A percentile compares a stretch with the other conserved stretches of the same genome.
Evolutionary conservation across 169 alveolate species (phyloP).

Genomic region (Blepharisma undulans): DNA sequence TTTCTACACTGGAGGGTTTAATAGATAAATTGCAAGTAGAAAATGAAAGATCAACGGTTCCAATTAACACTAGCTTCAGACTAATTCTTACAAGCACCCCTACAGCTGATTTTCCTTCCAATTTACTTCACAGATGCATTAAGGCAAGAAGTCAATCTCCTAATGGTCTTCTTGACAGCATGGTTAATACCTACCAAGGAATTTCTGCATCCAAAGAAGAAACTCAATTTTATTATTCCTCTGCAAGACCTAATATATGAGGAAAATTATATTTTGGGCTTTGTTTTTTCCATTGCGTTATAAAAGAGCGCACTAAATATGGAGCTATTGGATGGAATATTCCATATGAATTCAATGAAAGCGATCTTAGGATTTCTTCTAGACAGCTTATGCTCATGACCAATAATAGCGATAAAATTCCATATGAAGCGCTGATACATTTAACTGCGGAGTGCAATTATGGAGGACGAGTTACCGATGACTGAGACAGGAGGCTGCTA

Average conservation of each 20-base stretch:
- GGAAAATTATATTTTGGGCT: conserved; percentile 85
- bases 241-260: conserved; percentile 73
- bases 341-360: conserved; percentile 86
- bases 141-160: conserved; percentile 88
- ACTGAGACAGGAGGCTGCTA: conserved; percentile 85
- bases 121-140: conserved; percentile 75
- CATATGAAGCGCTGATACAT: conserved; percentile 84
- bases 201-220: conserved; percentile 56
- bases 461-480: conserved; percentile 92
- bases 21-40: conserved; percentile 3
- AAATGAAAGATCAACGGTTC: conserved; percentile 36
- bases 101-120: conserved; percentile 79
- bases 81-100: conserved; percentile 82
- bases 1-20: conserved; percentile 81
- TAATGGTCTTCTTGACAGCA: conserved; percentile 62
- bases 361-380: conserved; percentile 84
- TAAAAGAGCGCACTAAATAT: conserved; percentile 87
- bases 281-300: conserved; percentile 87
- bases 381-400: conserved; percentile 89
- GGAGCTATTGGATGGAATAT: conserved; percentile 93
- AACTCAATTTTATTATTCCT: conserved; percentile 74
- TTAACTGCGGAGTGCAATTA: conserved; percentile 89
- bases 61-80: conserved; percentile 75
- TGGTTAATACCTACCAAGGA: conserved; percentile 48
- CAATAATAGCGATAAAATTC: conserved; percentile 84